A percentile compares a stretch with the other conserved stretches of the same genome.
phyloP scores from a whole-genome alignment of 1,139 yeast species.

The Nakaseomyces glabratus region DNA sequence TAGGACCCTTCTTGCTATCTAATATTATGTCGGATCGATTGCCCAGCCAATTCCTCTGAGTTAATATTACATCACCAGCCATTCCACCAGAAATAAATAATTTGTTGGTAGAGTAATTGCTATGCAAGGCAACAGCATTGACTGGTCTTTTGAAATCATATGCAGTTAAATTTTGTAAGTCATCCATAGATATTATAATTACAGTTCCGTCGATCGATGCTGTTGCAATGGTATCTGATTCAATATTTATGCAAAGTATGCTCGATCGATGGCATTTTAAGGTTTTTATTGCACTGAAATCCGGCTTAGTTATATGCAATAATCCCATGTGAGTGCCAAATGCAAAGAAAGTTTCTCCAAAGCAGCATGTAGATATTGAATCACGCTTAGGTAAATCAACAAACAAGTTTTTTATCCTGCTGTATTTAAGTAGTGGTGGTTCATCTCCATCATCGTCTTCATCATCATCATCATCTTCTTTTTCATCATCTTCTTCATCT shows the following conservation, averaged over 20 bases:
- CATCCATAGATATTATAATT: conserved; percentile 62
- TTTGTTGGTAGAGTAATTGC: conserved; percentile 50
- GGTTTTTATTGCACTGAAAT: conserved; percentile 53
- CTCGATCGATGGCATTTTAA: conserved; percentile 83
- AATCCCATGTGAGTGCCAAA: conserved; percentile 90
- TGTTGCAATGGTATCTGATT: conserved; percentile 67
- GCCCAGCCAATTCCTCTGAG: conserved; percentile 82
- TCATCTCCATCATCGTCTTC: conserved; percentile 44
- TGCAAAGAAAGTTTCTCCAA: conserved; percentile 51
- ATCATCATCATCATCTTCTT: conserved; percentile 32
- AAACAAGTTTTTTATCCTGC: conserved; percentile 58
- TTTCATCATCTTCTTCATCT: conserved; percentile 28
- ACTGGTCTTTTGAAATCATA: conserved; percentile 84
- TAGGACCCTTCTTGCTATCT: conserved; percentile 59
- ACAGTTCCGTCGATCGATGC: conserved; percentile 94
- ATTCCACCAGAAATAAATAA: conserved; percentile 83
- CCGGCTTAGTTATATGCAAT: conserved; percentile 55
- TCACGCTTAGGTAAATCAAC: conserved; percentile 38
- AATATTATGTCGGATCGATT: conserved; percentile 59
- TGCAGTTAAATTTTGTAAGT: conserved; percentile 57
- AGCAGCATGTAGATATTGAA: conserved; percentile 61
- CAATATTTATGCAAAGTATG: conserved; percentile 59
- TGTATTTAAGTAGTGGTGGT: conserved; percentile 71
- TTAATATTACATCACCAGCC: conserved; percentile 70
- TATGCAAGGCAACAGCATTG: conserved; percentile 75